A percentile compares a stretch with the other conserved stretches of the same genome.
phyloP scores from a whole-genome alignment of 1,284 basidiomycete genomes.

The Boletus semigastroideus region DNA sequence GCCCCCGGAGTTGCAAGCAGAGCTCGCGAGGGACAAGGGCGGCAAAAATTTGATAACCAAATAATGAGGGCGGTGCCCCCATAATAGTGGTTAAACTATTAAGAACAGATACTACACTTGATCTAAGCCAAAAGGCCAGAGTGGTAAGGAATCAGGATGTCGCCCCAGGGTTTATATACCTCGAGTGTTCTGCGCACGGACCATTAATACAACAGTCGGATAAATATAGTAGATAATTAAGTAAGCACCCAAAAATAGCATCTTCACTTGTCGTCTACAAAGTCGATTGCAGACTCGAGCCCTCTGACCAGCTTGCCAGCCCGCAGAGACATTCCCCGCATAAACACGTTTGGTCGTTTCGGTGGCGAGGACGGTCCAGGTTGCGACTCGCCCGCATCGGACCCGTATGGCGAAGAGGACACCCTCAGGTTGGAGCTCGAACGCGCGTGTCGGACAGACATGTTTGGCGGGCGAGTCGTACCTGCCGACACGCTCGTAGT shows the following conservation, averaged over 20 bases:
- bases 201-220: background rate
- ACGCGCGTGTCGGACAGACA: slow-evolving; percentile 18
- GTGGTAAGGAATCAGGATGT: slow-evolving; percentile 53
- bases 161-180: slow-evolving; percentile 9
- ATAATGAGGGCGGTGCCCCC: slow-evolving; percentile 34
- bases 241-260: background rate
- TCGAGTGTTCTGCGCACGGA: slow-evolving; percentile 7
- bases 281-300: slow-evolving; percentile 49
- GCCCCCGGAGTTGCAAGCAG: slow-evolving; percentile 36
- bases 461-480: too few relatives aligned
- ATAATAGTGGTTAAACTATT: slow-evolving; percentile 35
- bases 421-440: slow-evolving; percentile 31
- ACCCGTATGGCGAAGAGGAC: slow-evolving; percentile 9
- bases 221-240: background rate
- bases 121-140: slow-evolving; percentile 96
- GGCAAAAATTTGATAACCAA: slow-evolving; percentile 36
- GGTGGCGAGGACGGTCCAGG: slow-evolving; percentile 10
- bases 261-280: slow-evolving; percentile 39
- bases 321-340: slow-evolving; percentile 35
- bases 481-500: too few relatives aligned
- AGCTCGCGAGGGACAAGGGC: slow-evolving; percentile 33
- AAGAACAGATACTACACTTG: slow-evolving; percentile 80
- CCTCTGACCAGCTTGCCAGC: slow-evolving; percentile 43
- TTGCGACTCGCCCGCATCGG: slow-evolving; percentile 14
- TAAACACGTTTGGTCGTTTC: slow-evolving; percentile 27